A percentile compares a stretch with the other conserved stretches of the same genome.
Conservation (phyloP, 306 rosid genomes). For the Castanopsis chinensis region DNA sequence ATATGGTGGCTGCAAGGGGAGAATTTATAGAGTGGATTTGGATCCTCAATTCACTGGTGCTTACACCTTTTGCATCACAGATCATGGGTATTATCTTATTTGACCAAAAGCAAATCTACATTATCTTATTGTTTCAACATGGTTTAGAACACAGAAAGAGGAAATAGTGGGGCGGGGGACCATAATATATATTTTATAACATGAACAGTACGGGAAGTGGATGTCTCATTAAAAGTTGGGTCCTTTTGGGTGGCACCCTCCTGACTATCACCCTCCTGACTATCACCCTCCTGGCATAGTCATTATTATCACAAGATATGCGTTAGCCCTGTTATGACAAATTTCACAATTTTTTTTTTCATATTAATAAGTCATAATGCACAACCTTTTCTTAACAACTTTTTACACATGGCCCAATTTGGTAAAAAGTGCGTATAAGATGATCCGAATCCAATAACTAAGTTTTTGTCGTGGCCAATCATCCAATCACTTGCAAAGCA, state of each 20-base stretch:
- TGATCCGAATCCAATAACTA: too few species aligned
- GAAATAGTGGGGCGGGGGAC: conserved; percentile 18
- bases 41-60: background rate
- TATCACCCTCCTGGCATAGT: conserved; percentile 1
- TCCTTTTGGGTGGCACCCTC: background rate
- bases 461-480: too few species aligned
- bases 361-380: too few species aligned
- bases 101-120: conserved; percentile 1
- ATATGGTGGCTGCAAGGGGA: background rate
- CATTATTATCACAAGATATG: background rate
- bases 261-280: too few species aligned
- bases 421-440: too few species aligned
- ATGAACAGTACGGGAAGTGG: background rate
- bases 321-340: background rate
- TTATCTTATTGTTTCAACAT: conserved; percentile 1
- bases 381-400: too few species aligned
- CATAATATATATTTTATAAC: background rate
- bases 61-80: background rate
- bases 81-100: background rate
- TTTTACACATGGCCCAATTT: too few species aligned
- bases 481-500: too few species aligned
- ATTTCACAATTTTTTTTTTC: too few species aligned
- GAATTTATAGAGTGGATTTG: conserved; percentile 15
- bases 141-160: conserved; percentile 10
- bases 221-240: background rate